Percentiles rank a stretch among this genome's conserved stretches.
phyloP scores from a whole-genome alignment of 805 yeast species.

The Pichia manshurica region DNA sequence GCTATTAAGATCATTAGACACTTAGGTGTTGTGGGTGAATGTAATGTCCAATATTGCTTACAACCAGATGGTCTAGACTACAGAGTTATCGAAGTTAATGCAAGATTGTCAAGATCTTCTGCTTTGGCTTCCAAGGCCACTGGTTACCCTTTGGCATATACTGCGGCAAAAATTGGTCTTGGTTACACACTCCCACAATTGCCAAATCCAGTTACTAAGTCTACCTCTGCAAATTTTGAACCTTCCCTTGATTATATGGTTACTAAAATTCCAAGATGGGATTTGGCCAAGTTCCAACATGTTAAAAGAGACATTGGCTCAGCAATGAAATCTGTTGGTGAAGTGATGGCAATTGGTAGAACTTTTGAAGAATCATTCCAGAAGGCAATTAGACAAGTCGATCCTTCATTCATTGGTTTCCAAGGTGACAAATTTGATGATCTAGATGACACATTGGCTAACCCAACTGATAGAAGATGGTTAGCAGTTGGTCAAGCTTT shows the following conservation, averaged over 20 bases:
- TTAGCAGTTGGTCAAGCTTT: constrained; percentile 97
- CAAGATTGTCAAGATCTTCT: constrained; percentile 93
- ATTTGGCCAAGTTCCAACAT: constrained; percentile 88
- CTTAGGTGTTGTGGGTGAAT: constrained; percentile 97
- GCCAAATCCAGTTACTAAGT: constrained; percentile 93
- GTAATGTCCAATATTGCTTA: constrained; percentile 95
- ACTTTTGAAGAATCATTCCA: constrained; percentile 96
- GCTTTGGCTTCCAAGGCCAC: constrained; percentile 98
- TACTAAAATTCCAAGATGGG: constrained; percentile 98
- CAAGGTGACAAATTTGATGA: constrained; percentile 79
- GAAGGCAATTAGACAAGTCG: constrained; percentile 94
- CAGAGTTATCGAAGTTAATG: constrained; percentile 96
- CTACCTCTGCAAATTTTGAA: constrained; percentile 94
- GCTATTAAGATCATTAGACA: constrained; percentile 97
- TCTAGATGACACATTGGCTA: constrained; percentile 68
- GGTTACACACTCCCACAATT: constrained; percentile 93
- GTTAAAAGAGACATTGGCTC: constrained; percentile 92
- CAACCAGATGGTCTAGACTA: constrained; percentile 94
- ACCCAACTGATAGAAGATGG: constrained; percentile 96
- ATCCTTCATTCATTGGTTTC: constrained; percentile 85
- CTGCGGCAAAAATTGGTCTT: constrained; percentile 95
- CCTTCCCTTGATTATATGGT: constrained; percentile 96
- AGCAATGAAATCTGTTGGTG: constrained; percentile 98
- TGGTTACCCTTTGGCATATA: constrained; percentile 96
- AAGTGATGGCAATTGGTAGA: constrained; percentile 98